Evolutionary conservation across 208 protist genomes (phyloP).

Genomic region (Trypanosoma rangeli): DNA sequence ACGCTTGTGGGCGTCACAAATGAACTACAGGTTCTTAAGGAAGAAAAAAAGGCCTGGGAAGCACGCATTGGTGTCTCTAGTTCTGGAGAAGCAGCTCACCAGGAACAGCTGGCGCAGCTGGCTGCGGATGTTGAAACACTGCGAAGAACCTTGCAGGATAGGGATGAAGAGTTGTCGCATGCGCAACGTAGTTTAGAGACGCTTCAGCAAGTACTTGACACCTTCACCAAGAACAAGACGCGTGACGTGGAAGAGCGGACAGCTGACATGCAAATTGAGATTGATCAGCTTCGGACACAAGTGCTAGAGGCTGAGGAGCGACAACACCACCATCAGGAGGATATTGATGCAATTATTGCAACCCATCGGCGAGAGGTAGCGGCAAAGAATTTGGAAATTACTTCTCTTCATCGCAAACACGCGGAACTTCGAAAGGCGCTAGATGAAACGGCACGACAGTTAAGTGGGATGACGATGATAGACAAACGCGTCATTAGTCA

Average conservation of each 20-base stretch:
- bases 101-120: conserved; percentile 22
- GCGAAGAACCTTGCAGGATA: conserved; percentile 30
- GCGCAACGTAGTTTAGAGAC: conserved; percentile 35
- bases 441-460: conserved; percentile 57
- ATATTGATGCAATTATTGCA: conserved; percentile 18
- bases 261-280: conserved; percentile 39
- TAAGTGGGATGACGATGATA: conserved; percentile 62
- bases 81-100: conserved; percentile 19
- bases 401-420: conserved; percentile 71
- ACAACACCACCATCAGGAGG: conserved; percentile 29
- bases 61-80: conserved; percentile 9
- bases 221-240: conserved; percentile 33
- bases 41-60: conserved; percentile 35
- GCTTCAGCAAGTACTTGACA: conserved; percentile 42
- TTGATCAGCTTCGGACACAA: conserved; percentile 43
- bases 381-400: conserved; percentile 63
- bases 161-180: conserved; percentile 45
- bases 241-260: conserved; percentile 44
- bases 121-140: conserved; percentile 46
- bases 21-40: conserved; percentile 48
- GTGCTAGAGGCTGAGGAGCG: conserved; percentile 24
- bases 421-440: conserved; percentile 62
- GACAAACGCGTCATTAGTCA: conserved; percentile 86
- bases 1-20: conserved; percentile 27
- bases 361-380: conserved; percentile 37